A percentile compares a stretch with the other conserved stretches of the same genome.
These are phyloP conservation scores for Pythium monospermum DNA, from an alignment of 352 stramenopile genomes.

Conservation along the genomic window DNA sequence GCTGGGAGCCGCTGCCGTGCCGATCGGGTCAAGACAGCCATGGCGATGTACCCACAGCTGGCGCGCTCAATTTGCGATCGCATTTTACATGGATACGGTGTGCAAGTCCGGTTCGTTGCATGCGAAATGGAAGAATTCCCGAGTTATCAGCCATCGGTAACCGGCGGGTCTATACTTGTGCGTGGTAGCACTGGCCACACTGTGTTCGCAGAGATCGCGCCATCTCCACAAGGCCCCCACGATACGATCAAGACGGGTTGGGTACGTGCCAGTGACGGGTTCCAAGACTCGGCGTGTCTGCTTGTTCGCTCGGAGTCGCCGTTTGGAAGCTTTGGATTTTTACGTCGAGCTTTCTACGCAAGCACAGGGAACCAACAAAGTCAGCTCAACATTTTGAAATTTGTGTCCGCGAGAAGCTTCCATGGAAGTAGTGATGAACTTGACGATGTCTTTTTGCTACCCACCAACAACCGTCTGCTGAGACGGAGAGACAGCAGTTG, in stretches of 20 bases:
- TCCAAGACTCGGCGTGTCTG: slow-evolving; percentile 3
- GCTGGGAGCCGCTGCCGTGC: slow-evolving; percentile 8
- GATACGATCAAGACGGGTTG: slow-evolving; percentile 1
- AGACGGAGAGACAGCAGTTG: no score
- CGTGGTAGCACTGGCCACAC: no score
- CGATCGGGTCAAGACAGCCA: slow-evolving; percentile 8
- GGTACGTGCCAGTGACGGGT: neutral
- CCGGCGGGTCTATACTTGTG: no score
- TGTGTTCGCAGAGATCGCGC: no score
- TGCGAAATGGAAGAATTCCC: neutral
- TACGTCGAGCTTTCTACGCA: slow-evolving; percentile 1
- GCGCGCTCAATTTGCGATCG: slow-evolving; percentile 6
- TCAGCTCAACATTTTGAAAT: slow-evolving; percentile 1
- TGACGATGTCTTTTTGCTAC: slow-evolving; percentile 12
- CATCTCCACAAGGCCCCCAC: no score
- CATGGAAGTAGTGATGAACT: slow-evolving; percentile 3
- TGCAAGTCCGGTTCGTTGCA: slow-evolving; percentile 10
- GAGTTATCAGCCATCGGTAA: neutral
- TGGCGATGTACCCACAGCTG: slow-evolving; percentile 15
- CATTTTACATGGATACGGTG: slow-evolving; percentile 17
- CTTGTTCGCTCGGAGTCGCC: neutral
- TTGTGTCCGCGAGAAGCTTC: neutral
- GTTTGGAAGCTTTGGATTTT: slow-evolving; percentile 11
- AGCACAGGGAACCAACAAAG: neutral
- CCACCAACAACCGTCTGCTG: slow-evolving; percentile 12